phyloP scores from a whole-genome alignment of 306 rosid genomes.

The Dryas octopetala region DNA sequence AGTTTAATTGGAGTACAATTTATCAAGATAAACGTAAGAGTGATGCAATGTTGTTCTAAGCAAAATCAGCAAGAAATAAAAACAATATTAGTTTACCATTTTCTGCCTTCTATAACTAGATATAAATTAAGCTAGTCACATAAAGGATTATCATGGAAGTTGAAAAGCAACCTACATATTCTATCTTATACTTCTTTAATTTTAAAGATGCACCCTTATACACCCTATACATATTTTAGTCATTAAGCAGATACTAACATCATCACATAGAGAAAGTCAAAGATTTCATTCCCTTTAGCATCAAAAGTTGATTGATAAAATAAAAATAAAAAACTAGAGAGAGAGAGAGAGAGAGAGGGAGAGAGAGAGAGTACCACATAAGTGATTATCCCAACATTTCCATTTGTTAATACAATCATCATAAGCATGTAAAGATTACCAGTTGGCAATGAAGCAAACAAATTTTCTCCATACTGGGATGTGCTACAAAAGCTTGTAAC shows the following conservation, averaged over 20 bases:
- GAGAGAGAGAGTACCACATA: neutral
- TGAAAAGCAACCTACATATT: neutral
- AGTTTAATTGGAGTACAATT: too few relatives aligned
- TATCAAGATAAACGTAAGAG: too few relatives aligned
- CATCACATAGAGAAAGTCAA: neutral
- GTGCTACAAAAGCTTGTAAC: constrained; percentile 26
- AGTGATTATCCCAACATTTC: neutral
- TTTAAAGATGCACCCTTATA: neutral
- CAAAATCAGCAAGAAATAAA: too few relatives aligned
- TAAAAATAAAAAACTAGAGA: neutral
- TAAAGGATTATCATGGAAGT: neutral
- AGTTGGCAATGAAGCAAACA: constrained; percentile 74
- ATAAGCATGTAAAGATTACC: constrained; percentile 32
- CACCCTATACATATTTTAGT: neutral
- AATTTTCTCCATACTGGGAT: constrained; percentile 64
- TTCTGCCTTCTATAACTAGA: too few relatives aligned
- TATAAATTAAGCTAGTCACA: neutral
- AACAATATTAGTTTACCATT: too few relatives aligned
- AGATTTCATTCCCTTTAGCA: neutral
- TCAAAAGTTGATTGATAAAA: neutral
- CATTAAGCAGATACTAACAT: neutral
- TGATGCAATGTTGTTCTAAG: too few relatives aligned
- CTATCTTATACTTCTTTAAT: neutral
- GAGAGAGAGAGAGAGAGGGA: neutral
- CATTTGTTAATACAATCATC: neutral